phyloP scores from a whole-genome alignment of 352 stramenopile species.

The Thalassiosira mediterranea region DNA sequence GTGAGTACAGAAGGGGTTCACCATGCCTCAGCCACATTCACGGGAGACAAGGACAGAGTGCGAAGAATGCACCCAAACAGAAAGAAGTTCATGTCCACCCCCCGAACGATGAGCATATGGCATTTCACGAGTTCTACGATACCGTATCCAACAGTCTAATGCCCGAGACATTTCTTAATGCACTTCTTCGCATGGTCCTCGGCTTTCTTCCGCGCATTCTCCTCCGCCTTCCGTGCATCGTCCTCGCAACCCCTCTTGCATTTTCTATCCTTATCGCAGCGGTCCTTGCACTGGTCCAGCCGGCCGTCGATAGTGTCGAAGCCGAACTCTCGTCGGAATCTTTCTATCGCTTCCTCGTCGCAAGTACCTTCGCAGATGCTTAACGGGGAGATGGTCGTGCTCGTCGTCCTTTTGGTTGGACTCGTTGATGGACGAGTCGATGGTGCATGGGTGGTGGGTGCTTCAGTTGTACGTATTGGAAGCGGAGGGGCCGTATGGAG shows the following conservation, averaged over 20 bases:
- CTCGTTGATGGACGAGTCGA: not conserved
- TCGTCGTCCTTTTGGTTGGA: too few relatives aligned
- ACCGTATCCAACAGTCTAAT: too few relatives aligned
- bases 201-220: not conserved
- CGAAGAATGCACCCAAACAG: too few relatives aligned
- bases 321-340: not conserved
- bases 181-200: not conserved
- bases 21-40: too few relatives aligned
- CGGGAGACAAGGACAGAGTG: too few relatives aligned
- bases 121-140: too few relatives aligned
- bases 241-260: not conserved
- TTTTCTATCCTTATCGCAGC: not conserved
- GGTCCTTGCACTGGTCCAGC: not conserved
- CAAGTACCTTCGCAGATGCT: constrained; percentile 1
- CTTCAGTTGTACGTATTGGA: not conserved
- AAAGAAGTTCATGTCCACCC: too few relatives aligned
- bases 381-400: not conserved
- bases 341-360: not conserved
- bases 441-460: too few relatives aligned
- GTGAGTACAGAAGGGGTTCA: too few relatives aligned
- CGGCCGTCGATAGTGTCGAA: not conserved
- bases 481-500: too few relatives aligned
- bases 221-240: not conserved
- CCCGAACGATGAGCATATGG: too few relatives aligned
- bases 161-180: too few relatives aligned